Percentiles rank a stretch among this genome's conserved stretches.
Conservation (phyloP, 345 rosid genomes). For the Chamaenerion angustifolium region DNA sequence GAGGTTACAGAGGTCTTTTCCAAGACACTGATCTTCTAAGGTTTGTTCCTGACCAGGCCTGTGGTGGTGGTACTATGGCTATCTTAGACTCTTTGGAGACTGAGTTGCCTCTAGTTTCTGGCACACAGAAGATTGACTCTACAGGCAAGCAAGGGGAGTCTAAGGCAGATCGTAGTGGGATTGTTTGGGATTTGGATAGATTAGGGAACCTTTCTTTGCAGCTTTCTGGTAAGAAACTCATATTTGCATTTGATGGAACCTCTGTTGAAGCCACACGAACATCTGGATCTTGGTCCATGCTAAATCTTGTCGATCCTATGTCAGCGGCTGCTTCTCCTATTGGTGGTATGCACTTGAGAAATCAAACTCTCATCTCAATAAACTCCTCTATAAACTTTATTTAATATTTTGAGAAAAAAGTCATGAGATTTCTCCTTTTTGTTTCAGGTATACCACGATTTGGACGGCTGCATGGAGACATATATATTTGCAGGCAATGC, state of each 20-base stretch:
- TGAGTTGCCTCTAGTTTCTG: conserved; percentile 52
- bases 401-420: too few species aligned
- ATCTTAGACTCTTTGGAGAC: conserved; percentile 82
- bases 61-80: conserved; percentile 99
- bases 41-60: conserved; percentile 97
- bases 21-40: conserved; percentile 90
- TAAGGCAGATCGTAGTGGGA: conserved; percentile 94
- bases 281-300: conserved; percentile 69
- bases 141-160: conserved; percentile 60
- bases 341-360: conserved; percentile 47
- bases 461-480: conserved; percentile 84
- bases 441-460: conserved; percentile 84
- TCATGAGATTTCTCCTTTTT: background rate
- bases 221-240: conserved; percentile 93
- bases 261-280: conserved; percentile 69
- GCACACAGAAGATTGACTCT: conserved; percentile 52
- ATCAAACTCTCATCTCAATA: background rate
- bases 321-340: conserved; percentile 99
- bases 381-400: too few species aligned
- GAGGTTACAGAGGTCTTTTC: conserved; percentile 94
- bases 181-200: conserved; percentile 97
- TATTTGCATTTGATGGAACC: conserved; percentile 96
- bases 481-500: conserved; percentile 67
- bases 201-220: conserved; percentile 72
- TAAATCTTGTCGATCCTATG: conserved; percentile 94